Base-by-base conservation (phyloP, 352 stramenopile genomes). In the Paralagenidium karlingii region DNA sequence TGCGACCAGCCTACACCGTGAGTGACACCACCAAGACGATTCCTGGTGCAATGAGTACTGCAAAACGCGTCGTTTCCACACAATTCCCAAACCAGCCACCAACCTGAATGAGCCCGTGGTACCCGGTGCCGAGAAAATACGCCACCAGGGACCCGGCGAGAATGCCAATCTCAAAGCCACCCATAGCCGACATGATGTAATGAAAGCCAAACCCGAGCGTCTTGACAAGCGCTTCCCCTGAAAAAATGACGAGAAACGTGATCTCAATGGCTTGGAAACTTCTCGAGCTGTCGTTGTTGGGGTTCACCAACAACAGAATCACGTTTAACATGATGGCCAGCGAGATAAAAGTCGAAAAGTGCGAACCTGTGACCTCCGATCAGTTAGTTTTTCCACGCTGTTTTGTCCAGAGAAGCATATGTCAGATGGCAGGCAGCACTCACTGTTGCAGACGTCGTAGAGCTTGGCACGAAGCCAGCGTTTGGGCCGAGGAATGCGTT, bases 271-370 rank as follows among this genome's bases (percentile, higher is more conserved):
- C 49, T 12, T 66, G 56, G 25, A 74, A 82, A 18, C 67, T 71
- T n/a, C n/a, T n/a, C 24, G 40, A 28, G 3, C 43, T 43, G 7
- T 51, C 18, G 1, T 49, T 53, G 26, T 50, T 49, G 18, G 73
- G 68, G 51, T 71, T 83, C 16, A 78, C 61, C 9, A 87, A 56
- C 24, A 87, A 43, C 30, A 87, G 43, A 5, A 75, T 38, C 21
- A 87, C 51, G 47, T 87, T 87, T 34, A 87, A 55, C 22, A 87
- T 30, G 37, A 87, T 83, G 1, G 65, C 69, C 22, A 69, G 60
- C 1, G 68, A 78, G 13, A 81, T 57, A 0, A 41, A 52, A 1
- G 50, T 53, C 0, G 55, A 51, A 36, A 87, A 87, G 22, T 76
- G 79, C 9, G 62, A 49, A 34, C 82, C 61, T n/a, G n/a, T n/a